These are phyloP conservation scores for Silene vulgaris DNA, from an alignment of 179 eudicot species.

Conservation along the genomic window DNA sequence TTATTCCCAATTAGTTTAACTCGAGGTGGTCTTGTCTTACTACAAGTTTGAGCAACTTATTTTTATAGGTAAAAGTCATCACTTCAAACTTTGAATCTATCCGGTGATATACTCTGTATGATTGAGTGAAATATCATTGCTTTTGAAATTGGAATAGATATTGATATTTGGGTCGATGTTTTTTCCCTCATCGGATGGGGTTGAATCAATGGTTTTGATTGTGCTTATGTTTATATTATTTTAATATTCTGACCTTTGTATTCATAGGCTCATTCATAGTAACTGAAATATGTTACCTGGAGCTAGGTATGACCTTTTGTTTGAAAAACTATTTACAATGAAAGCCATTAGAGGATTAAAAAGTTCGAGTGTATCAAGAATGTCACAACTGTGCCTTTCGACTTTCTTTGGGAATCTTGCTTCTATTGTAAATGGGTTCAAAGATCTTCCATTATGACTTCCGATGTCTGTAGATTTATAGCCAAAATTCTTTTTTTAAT, in stretches of 20 bases:
- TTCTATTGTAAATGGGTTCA: too few species aligned
- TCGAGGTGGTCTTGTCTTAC: neutral
- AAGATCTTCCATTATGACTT: too few species aligned
- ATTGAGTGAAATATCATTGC: neutral
- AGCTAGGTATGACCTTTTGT: neutral
- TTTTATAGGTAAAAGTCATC: too few species aligned
- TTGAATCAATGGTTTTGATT: neutral
- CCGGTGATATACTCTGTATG: neutral
- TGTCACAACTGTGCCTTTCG: too few species aligned
- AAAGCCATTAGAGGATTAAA: too few species aligned
- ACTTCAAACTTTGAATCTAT: too few species aligned
- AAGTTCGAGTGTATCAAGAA: too few species aligned
- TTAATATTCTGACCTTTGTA: neutral
- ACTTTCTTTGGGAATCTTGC: too few species aligned
- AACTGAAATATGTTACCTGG: neutral
- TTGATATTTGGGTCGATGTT: neutral
- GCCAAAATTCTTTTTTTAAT: too few species aligned
- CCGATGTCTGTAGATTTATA: too few species aligned
- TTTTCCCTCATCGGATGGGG: too few species aligned
- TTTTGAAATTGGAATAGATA: neutral
- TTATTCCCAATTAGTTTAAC: neutral
- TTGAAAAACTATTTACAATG: neutral
- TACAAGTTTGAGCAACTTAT: too few species aligned
- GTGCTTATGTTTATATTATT: neutral
- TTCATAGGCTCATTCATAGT: neutral